Evolutionary conservation across 345 rosid species (phyloP), one percentile per base, ranked within the genome.

Genomic region (Boechera retrofracta): DNA sequence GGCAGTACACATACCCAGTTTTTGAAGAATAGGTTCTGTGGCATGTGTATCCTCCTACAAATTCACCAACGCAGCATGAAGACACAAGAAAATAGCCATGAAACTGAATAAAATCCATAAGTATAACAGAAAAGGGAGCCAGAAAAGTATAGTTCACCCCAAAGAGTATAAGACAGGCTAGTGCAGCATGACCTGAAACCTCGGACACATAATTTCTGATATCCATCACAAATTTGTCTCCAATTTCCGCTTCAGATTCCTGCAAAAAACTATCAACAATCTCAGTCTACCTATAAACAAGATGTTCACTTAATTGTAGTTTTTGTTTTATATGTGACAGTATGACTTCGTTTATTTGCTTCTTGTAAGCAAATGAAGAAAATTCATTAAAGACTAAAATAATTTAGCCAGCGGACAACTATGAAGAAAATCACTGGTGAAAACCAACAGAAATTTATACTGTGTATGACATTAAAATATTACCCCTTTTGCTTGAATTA

Each of bases 101-200:
- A 6, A 78, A 59, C 24, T 42, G 52, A 58, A 26, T 21, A 57
- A 64, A 70, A 32, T 59, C 48, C 65, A 29, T 62, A 10, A 53
- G 55, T 32, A 51, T 5, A 42, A 71, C 47, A 26, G 28, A 39
- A 26, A 15, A 64, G 58, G 18, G 64, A 71, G 64, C 24, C 29
- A 64, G 28, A 13, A 64, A 36, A 72, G 74, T 66, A 67, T 41
- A 58, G 53, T 86, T 79, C 79, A 91, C 98, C 74, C 88, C 97
- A 75, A 90, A 79, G 83, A 94, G 82, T 67, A 94, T 82, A 66
- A 94, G 85, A 33, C 87, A 95, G 36, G 82, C 48, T 1, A 97
- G 97, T 26, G 88, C 82, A 8, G 81, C 33, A 65, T 74, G 77
- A 72, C 85, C 92, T 35, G 98, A 91, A 61, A 83, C 82, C 75